phyloP scores from a whole-genome alignment of 192 early-diverging fungal genomes.

The Lobosporangium transversale region DNA sequence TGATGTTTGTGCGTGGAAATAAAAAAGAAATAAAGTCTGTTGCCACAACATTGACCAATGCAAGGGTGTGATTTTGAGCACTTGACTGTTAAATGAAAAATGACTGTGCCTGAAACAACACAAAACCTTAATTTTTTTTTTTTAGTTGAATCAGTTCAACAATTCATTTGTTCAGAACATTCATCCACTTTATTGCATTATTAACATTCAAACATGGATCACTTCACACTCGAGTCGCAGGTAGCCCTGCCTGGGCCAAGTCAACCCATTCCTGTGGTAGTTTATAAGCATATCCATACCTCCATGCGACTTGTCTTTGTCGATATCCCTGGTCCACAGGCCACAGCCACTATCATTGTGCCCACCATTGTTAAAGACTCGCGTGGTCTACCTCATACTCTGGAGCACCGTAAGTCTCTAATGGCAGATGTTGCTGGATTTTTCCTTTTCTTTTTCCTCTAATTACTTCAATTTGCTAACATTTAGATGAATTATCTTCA shows the following conservation, averaged over 20 bases:
- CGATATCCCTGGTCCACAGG: constrained; percentile 71
- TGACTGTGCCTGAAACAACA: too few relatives aligned
- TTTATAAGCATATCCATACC: constrained; percentile 60
- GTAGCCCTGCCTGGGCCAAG: constrained; percentile 49
- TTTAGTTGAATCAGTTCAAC: too few relatives aligned
- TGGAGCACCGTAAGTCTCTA: constrained; percentile 67
- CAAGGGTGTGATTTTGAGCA: too few relatives aligned
- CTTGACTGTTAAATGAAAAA: too few relatives aligned
- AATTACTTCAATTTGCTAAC: neutral
- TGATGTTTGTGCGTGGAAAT: too few relatives aligned
- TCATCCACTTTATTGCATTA: too few relatives aligned
- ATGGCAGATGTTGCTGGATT: neutral
- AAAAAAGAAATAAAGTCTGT: too few relatives aligned
- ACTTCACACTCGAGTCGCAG: constrained; percentile 44
- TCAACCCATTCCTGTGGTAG: constrained; percentile 49
- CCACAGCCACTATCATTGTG: constrained; percentile 74
- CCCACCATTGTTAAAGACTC: constrained; percentile 74
- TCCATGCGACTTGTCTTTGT: constrained; percentile 71
- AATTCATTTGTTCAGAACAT: neutral
- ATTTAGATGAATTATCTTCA: neutral
- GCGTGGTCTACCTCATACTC: constrained; percentile 84
- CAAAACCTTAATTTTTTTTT: too few relatives aligned
- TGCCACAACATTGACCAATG: too few relatives aligned
- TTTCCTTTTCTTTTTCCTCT: neutral
- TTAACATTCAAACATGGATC: too few relatives aligned